Evolutionary conservation across 768 basidiomycete species (phyloP), one percentile per base, ranked within the genome.

Genomic region (Boletus rufocinnamomeus): DNA sequence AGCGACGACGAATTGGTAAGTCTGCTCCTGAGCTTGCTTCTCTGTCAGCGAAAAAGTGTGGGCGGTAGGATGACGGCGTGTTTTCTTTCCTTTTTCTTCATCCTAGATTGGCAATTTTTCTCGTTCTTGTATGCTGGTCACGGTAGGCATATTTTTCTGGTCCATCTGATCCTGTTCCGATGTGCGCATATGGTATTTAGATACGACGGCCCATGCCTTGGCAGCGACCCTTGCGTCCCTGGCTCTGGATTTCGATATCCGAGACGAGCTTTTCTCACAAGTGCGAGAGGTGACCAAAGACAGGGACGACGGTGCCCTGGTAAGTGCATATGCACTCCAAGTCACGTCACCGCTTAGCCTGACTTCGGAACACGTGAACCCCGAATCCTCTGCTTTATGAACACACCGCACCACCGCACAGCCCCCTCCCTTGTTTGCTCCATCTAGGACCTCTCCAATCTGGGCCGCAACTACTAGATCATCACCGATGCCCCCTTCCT

Each of bases 81-180:
- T n/a, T n/a, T n/a, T n/a, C n/a, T n/a, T n/a, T n/a, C n/a, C 3
- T 38, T 35, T 9, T 6, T 32, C 46, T 2, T 32, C 14, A 8
- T 10, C 13, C 9, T 25, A 82, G 82, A 80, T 83, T 50, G 82
- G 82, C 6, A 81, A 84, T 50, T 81, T 0, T 84, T 76, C 60
- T 60, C 77, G 9, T 72, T 83, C 66, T 72, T 87, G 25, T 79
- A 83, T 47, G 84, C 84, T 35, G 85, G 85, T n/a, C n/a, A n/a
- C n/a, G n/a, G n/a, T n/a, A n/a, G n/a, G n/a, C n/a, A n/a, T n/a
- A n/a, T n/a, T n/a, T 17, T 34, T 28, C 35, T 19, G 23, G 27
- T 17, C 21, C 11, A 10, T 9, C 21, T 7, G 21, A 10, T 34
- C 3, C 16, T 35, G 7, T 45, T 17, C 9, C 1, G 19, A 53